Evolutionary conservation across 202 grass and related monocot species (phyloP), one percentile per base, ranked within the genome.

Genomic region (Thinopyrum obtusiflorum): DNA sequence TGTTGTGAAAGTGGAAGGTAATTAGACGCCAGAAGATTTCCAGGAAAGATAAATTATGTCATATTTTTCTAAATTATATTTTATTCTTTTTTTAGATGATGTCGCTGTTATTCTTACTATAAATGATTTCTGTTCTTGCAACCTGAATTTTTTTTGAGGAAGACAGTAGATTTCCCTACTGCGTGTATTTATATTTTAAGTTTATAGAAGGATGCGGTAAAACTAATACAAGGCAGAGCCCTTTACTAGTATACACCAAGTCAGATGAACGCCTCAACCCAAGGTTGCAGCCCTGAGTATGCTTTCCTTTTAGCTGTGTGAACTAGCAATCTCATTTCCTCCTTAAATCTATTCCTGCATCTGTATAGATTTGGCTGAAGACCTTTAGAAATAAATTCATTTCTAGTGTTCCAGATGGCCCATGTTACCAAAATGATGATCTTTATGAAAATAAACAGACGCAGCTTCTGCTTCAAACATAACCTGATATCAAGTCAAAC

Each of bases 1-100:
- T 69, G 39, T 61, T 79, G 29, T 80, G n/a, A 92, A 90, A 92
- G 88, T 74, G 24, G 24, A 74, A 74, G 71, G 71, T 74, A 74
- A 74, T 29, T 24, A 18, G 25, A 73, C 12, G 88, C 87, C 90
- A 51, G 11, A 37, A 18, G 72, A 84, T 17, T 68, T 27, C n/a
- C 13, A 68, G 27, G 3, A 85, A 63, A 53, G 40, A 57, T 49
- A 21, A 35, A 65, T 20, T 20, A 26, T 28, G 42, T 24, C 40
- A 68, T 11, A 11, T 80, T 62, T 51, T 60, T 1, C 80, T 4
- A 47, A 27, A 14, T 23, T 23, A 57, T 84, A 11, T 36, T 12
- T 3, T 77, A 66, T 80, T 67, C 65, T 33, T 59, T 59, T n/a
- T 79, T 20, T 55, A 59, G 53, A 47, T 15, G 13, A 47, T 88